These are phyloP conservation scores for Closterium sp. DNA, from an alignment of 139 green algal genomes.

Conservation along the genomic window DNA sequence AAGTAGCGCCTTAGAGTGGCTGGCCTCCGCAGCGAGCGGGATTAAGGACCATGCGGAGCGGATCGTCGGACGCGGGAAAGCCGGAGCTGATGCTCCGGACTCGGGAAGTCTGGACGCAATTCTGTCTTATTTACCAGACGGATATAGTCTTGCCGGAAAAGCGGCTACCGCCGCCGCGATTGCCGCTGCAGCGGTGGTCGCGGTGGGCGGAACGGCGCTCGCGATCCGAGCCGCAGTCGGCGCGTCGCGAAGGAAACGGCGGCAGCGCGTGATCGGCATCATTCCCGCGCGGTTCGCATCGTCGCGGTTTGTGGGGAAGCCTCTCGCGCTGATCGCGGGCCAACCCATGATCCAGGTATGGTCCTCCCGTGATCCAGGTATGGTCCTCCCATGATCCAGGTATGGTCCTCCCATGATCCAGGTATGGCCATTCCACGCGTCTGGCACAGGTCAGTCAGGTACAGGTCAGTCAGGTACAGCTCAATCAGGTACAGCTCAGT, in stretches of 20 bases:
- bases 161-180: background rate
- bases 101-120: background rate
- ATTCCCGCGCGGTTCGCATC: slow-evolving; percentile 69
- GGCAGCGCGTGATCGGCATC: slow-evolving; percentile 53
- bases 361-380: background rate
- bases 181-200: background rate
- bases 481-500: too few relatives aligned
- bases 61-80: background rate
- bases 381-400: too few relatives aligned
- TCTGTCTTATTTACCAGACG: background rate
- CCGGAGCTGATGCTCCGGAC: background rate
- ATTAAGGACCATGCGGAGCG: background rate
- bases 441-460: too few relatives aligned
- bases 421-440: too few relatives aligned
- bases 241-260: background rate
- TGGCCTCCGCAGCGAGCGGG: background rate
- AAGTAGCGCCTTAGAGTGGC: background rate
- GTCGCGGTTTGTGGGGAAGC: slow-evolving; percentile 69
- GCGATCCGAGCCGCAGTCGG: background rate
- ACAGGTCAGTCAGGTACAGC: too few relatives aligned
- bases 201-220: background rate
- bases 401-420: too few relatives aligned
- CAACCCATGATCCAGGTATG: slow-evolving; percentile 69
- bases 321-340: slow-evolving; percentile 63
- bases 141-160: background rate